A percentile compares a stretch with the other conserved stretches of the same genome.
These are phyloP conservation scores for Wickerhamiella brachini DNA, from an alignment of 805 yeast species.

Conservation along the genomic window DNA sequence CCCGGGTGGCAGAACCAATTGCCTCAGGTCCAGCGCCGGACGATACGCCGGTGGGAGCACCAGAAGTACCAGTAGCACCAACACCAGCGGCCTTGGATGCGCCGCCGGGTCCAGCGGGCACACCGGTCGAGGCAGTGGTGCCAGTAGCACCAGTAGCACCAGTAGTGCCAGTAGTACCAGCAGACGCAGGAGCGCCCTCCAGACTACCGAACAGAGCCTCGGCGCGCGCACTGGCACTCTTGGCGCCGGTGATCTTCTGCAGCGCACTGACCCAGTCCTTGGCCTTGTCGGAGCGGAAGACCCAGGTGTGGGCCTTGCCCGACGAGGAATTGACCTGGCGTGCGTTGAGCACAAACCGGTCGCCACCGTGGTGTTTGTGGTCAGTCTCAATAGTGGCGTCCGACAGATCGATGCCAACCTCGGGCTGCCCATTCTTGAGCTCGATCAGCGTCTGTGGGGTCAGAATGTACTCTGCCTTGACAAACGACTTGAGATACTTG, in stretches of 20 bases:
- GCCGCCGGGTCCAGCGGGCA: no score
- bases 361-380: constrained; percentile 37
- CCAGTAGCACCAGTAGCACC: constrained; percentile 3
- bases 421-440: constrained; percentile 39
- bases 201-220: constrained; percentile 5
- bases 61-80: neutral
- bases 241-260: constrained; percentile 47
- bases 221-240: constrained; percentile 33
- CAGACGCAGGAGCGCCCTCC: neutral
- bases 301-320: constrained; percentile 73
- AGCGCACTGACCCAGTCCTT: constrained; percentile 73
- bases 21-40: neutral
- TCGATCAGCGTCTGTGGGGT: constrained; percentile 85
- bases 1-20: neutral
- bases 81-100: neutral
- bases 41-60: neutral
- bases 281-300: constrained; percentile 80
- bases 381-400: constrained; percentile 76
- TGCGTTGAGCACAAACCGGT: constrained; percentile 55
- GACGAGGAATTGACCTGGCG: constrained; percentile 17
- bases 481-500: constrained; percentile 80
- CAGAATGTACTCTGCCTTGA: constrained; percentile 80
- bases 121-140: no score
- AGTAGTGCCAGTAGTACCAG: neutral
- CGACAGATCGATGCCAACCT: constrained; percentile 15